Evolutionary conservation across 352 stramenopile species (phyloP), one percentile per base, ranked within the genome.

Genomic region (Phytophthora idaei): DNA sequence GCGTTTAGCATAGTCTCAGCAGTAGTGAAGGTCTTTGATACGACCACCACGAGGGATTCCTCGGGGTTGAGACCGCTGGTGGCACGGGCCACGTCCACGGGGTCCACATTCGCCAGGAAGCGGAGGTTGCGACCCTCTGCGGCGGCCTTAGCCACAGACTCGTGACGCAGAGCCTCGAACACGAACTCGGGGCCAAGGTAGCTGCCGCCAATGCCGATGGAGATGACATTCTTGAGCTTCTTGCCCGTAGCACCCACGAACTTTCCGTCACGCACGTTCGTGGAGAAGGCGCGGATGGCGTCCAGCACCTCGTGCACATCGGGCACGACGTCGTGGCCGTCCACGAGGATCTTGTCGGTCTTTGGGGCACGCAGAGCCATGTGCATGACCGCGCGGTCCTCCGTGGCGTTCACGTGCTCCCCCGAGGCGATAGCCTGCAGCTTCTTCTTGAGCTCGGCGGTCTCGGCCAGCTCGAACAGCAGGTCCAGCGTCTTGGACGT

Each of bases 1-100:
- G 97, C 97, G 76, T 99, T 99, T 25, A 99, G 89, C 97, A 99
- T 99, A 32, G 97, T 99, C 83, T 99, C 98, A 15, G 97, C 95
- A 6, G 97, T 99, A 11, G 97, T 99, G 75, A 99, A 99, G 2
- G 96, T 99, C 81, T 99, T 99, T 66, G 89, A 98, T 39, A 99
- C 96, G 52, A 99, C 90, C 41, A 99, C 85, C 44, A 99, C 92
- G 5, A 99, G 77, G 3, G 98, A 99, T 51, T 95, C 90, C 73
- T 98, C 97, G 0, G 97, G 92, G 82, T 99, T 87, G 5, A 99
- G 78, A n/a, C 94, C 91, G 44, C 75, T 67, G 2, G 92, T 97
- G 37, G 84, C 89, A 47, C 96, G 81, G 31, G 92, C 92, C 14
- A 98, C 93, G 74, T 99, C 97, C 1, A 99, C 94, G 11, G 97